Percentiles rank a stretch among this genome's conserved stretches.
Evolutionary conservation across 805 yeast species (phyloP).

Genomic region (Schwanniomyces occidentalis): DNA sequence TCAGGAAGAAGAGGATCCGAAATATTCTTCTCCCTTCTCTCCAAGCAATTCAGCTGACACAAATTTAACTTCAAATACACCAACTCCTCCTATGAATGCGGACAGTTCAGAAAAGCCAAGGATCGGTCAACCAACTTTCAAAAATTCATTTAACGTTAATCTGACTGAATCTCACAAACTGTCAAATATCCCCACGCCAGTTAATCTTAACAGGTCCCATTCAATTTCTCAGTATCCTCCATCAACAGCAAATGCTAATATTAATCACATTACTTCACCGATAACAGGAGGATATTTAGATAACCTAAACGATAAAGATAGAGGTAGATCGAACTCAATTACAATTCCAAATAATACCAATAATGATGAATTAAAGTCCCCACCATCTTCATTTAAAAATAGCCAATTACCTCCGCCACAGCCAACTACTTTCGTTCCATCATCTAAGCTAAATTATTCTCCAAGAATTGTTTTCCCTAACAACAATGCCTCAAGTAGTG

Average conservation of each 20-base stretch:
- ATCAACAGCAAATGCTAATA: slow-evolving; percentile 14
- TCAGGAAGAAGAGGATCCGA: slow-evolving; percentile 13
- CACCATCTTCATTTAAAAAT: slow-evolving; percentile 13
- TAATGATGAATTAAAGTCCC: slow-evolving; percentile 15
- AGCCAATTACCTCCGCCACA: slow-evolving; percentile 3
- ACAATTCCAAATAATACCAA: slow-evolving; percentile 4
- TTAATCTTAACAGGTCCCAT: slow-evolving; percentile 28
- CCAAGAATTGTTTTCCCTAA: no score
- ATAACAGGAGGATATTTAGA: slow-evolving; percentile 35
- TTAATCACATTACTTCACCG: slow-evolving; percentile 12
- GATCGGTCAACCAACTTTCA: slow-evolving; percentile 7
- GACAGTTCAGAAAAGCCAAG: slow-evolving; percentile 6
- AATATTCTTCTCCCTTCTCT: slow-evolving; percentile 14
- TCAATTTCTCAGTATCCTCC: slow-evolving; percentile 51
- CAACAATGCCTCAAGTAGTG: slow-evolving; percentile 3
- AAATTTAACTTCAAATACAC: slow-evolving; percentile 9
- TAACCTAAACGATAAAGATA: slow-evolving; percentile 11
- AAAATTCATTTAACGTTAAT: slow-evolving; percentile 8
- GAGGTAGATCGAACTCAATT: slow-evolving; percentile 12
- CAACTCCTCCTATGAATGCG: slow-evolving; percentile 14
- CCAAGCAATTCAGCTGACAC: slow-evolving; percentile 12
- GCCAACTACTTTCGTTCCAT: not conserved
- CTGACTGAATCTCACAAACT: not conserved
- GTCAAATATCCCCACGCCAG: not conserved
- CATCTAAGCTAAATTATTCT: slow-evolving; percentile 1